These are phyloP conservation scores for Elsinoe fawcettii DNA, from an alignment of 2,329 filamentous ascomycete genomes.

Conservation along the genomic window DNA sequence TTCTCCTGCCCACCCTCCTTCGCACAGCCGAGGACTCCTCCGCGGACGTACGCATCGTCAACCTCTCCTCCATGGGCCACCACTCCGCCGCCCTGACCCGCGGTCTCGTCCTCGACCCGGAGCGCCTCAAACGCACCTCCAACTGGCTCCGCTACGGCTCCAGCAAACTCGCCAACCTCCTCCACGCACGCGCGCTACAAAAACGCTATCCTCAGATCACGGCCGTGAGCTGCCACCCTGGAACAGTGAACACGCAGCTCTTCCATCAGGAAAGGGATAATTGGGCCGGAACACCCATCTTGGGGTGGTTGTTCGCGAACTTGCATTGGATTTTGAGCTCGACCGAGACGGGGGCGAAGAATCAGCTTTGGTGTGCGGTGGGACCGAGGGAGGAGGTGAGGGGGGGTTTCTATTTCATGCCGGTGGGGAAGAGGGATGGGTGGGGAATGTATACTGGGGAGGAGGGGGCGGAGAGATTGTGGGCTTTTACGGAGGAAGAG, in stretches of 20 bases:
- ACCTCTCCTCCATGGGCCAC: slow-evolving; percentile 30
- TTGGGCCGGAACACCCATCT: slow-evolving; percentile 19
- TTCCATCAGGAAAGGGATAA: slow-evolving; percentile 23
- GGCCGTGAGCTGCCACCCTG: slow-evolving; percentile 41
- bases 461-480: slow-evolving; percentile 29
- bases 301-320: slow-evolving; percentile 21
- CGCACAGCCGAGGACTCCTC: slow-evolving; percentile 33
- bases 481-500: slow-evolving; percentile 31
- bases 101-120: slow-evolving; percentile 32
- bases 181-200: slow-evolving; percentile 39
- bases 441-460: slow-evolving; percentile 19
- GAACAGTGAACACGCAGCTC: slow-evolving; percentile 42
- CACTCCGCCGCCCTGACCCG: slow-evolving; percentile 20
- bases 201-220: slow-evolving; percentile 39
- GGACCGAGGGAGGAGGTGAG: slow-evolving; percentile 28
- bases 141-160: slow-evolving; percentile 40
- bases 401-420: slow-evolving; percentile 39
- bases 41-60: slow-evolving; percentile 41
- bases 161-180: slow-evolving; percentile 45
- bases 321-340: background rate
- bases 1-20: slow-evolving; percentile 38
- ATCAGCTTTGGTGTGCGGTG: slow-evolving; percentile 38
- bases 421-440: slow-evolving; percentile 26
- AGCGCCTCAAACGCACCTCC: slow-evolving; percentile 21
- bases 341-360: slow-evolving; percentile 31